Conservation (phyloP, 495 filamentous ascomycete genomes). For the Extremus antarcticus region DNA sequence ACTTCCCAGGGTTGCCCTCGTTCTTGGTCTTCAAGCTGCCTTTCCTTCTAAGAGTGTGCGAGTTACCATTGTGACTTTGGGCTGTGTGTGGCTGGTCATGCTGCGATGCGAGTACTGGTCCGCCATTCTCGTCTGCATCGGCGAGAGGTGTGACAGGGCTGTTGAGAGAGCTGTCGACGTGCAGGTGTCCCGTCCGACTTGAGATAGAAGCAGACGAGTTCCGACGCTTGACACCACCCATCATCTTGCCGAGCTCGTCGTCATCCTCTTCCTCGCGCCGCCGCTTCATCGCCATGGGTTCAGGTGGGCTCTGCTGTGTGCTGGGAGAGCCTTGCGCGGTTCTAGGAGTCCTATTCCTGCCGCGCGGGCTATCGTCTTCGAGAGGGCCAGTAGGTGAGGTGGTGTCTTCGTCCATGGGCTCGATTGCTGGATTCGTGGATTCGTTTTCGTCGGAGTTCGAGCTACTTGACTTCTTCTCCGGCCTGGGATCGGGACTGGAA, state of each 20-base stretch:
- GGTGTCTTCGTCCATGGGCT: neutral
- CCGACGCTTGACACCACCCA: conserved; percentile 24
- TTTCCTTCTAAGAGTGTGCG: conserved; percentile 22
- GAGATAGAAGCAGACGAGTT: conserved; percentile 15
- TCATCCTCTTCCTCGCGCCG: conserved; percentile 74
- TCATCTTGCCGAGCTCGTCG: conserved; percentile 37
- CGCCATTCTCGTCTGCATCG: neutral
- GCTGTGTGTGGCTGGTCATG: too few species aligned
- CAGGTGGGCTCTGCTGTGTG: conserved; percentile 6
- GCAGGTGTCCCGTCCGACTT: conserved; percentile 4
- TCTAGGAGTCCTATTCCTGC: conserved; percentile 22
- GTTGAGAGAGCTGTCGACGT: neutral
- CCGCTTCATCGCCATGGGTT: conserved; percentile 38
- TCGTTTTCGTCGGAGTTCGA: neutral
- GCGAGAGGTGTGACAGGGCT: neutral
- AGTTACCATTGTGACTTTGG: neutral
- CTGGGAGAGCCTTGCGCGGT: conserved; percentile 12
- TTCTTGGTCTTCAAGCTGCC: conserved; percentile 24
- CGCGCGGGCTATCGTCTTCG: conserved; percentile 12
- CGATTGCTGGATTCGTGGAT: neutral
- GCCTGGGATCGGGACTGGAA: conserved; percentile 11
- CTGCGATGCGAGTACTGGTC: neutral
- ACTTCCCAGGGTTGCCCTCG: conserved; percentile 25
- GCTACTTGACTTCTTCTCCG: neutral
- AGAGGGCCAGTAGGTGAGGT: neutral